These are phyloP conservation scores for Coemansia sp. DNA, from an alignment of 192 early-diverging fungal genomes.

Conservation along the genomic window DNA sequence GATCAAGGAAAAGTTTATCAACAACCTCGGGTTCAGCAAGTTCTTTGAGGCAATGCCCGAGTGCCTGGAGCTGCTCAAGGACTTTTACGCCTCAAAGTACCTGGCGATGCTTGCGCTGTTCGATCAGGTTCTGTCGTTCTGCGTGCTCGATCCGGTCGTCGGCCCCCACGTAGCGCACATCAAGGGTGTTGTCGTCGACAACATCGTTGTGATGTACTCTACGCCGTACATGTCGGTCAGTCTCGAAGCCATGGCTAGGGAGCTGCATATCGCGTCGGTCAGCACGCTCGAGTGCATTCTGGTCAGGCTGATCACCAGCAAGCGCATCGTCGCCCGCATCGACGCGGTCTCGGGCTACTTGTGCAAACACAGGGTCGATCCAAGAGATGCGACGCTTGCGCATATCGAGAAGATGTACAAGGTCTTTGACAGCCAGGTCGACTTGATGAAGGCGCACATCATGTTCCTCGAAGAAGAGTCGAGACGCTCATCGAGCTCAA, in stretches of 20 bases:
- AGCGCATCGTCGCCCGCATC: conserved; percentile 36
- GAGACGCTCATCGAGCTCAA: background rate
- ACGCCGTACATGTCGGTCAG: conserved; percentile 41
- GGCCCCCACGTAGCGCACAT: conserved; percentile 23
- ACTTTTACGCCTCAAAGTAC: conserved; percentile 33
- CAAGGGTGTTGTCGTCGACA: conserved; percentile 22
- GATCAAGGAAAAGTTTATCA: conserved; percentile 22
- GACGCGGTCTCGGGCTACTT: conserved; percentile 36
- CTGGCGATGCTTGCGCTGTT: conserved; percentile 26
- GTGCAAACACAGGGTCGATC: conserved; percentile 29
- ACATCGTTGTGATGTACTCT: conserved; percentile 40
- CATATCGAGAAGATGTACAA: conserved; percentile 30
- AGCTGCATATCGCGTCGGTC: conserved; percentile 29
- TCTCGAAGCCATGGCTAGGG: conserved; percentile 34
- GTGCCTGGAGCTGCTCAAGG: conserved; percentile 34
- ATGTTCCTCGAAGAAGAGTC: conserved; percentile 45
- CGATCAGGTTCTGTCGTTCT: conserved; percentile 30
- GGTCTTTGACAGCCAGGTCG: conserved; percentile 23
- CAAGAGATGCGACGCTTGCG: conserved; percentile 32
- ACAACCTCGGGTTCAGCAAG: conserved; percentile 32
- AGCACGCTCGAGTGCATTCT: conserved; percentile 25
- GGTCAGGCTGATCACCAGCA: conserved; percentile 31
- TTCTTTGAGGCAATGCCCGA: conserved; percentile 45
- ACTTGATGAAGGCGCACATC: conserved; percentile 40
- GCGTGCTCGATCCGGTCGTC: conserved; percentile 31